Conservation (phyloP, 371 early-diverging fungal species). For the Rhizopus stolonifer region DNA sequence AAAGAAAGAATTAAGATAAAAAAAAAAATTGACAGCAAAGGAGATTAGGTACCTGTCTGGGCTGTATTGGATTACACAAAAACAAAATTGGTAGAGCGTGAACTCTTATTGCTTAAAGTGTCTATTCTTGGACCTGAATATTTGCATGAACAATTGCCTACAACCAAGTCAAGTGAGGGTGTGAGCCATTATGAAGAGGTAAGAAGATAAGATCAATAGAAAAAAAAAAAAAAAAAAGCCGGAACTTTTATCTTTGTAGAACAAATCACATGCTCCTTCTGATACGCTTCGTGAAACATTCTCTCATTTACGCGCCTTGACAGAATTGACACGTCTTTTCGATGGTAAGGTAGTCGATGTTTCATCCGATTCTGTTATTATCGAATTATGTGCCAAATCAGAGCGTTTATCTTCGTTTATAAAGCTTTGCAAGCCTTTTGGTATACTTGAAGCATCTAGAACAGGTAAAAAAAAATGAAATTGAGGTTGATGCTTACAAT, state of each 20-base stretch:
- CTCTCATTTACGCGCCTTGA: constrained; percentile 77
- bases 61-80: constrained; percentile 94
- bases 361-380: constrained; percentile 72
- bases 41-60: constrained; percentile 95
- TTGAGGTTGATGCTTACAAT: not conserved
- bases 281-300: constrained; percentile 66
- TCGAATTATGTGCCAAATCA: constrained; percentile 88
- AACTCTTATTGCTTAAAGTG: constrained; percentile 90
- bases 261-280: constrained; percentile 30
- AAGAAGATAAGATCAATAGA: not conserved
- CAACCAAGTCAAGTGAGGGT: constrained; percentile 39
- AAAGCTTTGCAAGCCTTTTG: constrained; percentile 89
- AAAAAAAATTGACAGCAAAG: too few species aligned
- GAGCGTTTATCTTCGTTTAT: constrained; percentile 88
- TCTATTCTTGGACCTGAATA: constrained; percentile 80
- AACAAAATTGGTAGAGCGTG: constrained; percentile 84
- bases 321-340: constrained; percentile 83
- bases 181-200: constrained; percentile 32
- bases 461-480: constrained; percentile 59
- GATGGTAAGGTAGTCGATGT: constrained; percentile 91
- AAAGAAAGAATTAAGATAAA: not conserved
- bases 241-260: too few species aligned
- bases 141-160: constrained; percentile 54
- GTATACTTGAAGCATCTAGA: constrained; percentile 91
- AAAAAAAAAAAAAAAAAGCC: not conserved